Base-by-base conservation (phyloP, 345 rosid species). In the Euphorbia peplus region DNA sequence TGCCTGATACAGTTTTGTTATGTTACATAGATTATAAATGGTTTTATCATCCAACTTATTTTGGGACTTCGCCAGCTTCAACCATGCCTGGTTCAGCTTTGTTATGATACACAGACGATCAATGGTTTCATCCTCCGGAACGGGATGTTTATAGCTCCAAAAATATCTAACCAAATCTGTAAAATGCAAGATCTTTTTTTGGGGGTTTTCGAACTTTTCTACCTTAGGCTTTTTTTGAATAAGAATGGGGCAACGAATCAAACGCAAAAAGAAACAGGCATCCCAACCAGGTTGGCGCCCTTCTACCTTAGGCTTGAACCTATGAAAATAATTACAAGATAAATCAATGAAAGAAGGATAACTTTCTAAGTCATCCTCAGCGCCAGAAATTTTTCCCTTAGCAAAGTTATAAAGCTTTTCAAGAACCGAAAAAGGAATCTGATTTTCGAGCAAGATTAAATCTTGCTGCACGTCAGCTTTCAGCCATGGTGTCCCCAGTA, bases 381-480 rank as follows among this genome's bases (percentile, higher is more conserved):
- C 44, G 1, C 2, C 0, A 48, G 0, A 13, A 15, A 63, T 41
- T 1, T 8, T 24, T 42, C 16, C 7, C 26, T 12, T 51, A n/a
- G 64, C 58, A 42, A 35, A 64, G 1, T 9, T 0, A 3, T 71
- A 71, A 28, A 71, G n/a, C 4, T 46, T 1, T 0, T 56, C 4
- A 5, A 71, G 64, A 24, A 64, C 7, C 2, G 29, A 64, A 22
- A 55, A 71, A 8, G 75, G 69, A 9, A 71, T 56, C 51, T 71
- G 69, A 44, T 64, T 71, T 64, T 71, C 69, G 6, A 71, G 69
- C 37, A 71, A 32, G 5, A 64, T 18, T 26, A 71, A 35, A 41
- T 64, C 75, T n/a, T 42, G 24, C 2, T 21, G 54, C 4, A 64
- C 53, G 30, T 22, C 54, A 14, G 22, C 18, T 44, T 25, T 55